Evolutionary conservation across 2,329 filamentous ascomycete species (phyloP).

Genomic region (Dactylellina leptospora): DNA sequence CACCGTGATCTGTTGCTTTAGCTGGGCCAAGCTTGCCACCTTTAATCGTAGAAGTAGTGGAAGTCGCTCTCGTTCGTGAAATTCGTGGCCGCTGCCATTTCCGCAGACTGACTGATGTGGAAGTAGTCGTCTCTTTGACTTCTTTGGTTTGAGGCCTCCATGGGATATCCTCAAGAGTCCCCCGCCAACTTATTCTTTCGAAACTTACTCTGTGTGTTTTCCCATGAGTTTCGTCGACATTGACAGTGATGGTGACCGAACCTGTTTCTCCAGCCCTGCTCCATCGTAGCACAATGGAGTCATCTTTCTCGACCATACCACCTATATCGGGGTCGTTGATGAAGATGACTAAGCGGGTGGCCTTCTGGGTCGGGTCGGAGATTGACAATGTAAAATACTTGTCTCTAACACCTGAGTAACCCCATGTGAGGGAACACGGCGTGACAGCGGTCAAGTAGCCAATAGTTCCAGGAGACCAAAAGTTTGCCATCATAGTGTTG

Average conservation of each 20-base stretch:
- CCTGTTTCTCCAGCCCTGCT: conserved; percentile 35
- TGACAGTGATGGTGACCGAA: conserved; percentile 41
- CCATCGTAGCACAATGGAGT: conserved; percentile 57
- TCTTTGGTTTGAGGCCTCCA: conserved; percentile 31
- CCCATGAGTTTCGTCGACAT: conserved; percentile 38
- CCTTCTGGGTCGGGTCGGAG: conserved; percentile 42
- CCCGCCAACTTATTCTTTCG: conserved; percentile 47
- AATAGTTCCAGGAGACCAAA: conserved; percentile 50
- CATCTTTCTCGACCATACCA: conserved; percentile 65
- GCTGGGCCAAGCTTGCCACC: background rate
- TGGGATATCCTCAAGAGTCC: conserved; percentile 32
- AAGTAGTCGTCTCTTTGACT: conserved; percentile 1
- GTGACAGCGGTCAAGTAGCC: conserved; percentile 47
- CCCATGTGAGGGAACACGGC: conserved; percentile 49
- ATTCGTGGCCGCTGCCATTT: conserved; percentile 11
- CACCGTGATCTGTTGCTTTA: background rate
- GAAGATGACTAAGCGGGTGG: conserved; percentile 50
- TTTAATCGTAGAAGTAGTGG: background rate
- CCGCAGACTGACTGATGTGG: conserved; percentile 2
- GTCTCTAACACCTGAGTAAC: conserved; percentile 30
- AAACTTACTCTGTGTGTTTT: conserved; percentile 47
- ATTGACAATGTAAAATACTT: conserved; percentile 39
- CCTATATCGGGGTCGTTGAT: conserved; percentile 68
- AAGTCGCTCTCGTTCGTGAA: too few species aligned
- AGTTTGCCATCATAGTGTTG: conserved; percentile 51